Percentiles rank a stretch among this genome's conserved stretches.
Evolutionary conservation across 31 red algal species (phyloP).

Genomic region (Endocladia muricata): DNA sequence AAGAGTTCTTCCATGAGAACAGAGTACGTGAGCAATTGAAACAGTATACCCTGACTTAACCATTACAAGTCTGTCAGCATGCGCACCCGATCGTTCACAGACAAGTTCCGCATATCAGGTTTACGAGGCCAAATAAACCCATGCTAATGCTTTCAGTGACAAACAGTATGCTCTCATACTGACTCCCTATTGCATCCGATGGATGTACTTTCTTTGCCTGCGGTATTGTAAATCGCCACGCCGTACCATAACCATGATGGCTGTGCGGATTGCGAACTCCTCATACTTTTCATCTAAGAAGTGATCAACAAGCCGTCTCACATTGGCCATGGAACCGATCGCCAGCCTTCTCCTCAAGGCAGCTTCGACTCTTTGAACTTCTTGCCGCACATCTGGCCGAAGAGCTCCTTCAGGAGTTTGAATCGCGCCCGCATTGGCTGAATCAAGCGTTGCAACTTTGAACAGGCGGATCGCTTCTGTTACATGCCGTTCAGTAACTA

Average conservation of each 20-base stretch:
- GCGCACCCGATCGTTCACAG: too few relatives aligned
- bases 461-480: conserved; percentile 93
- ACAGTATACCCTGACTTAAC: too few relatives aligned
- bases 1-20: too few relatives aligned
- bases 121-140: too few relatives aligned
- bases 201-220: conserved; percentile 73
- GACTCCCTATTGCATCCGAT: conserved; percentile 81
- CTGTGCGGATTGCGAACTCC: conserved; percentile 63
- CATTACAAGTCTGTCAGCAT: too few relatives aligned
- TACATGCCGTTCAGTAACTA: conserved; percentile 73
- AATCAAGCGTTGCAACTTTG: conserved; percentile 89
- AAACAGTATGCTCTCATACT: too few relatives aligned
- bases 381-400: conserved; percentile 64
- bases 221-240: conserved; percentile 86
- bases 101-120: too few relatives aligned
- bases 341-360: conserved; percentile 73
- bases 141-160: too few relatives aligned
- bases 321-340: conserved; percentile 75
- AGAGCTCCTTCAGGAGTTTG: conserved; percentile 57
- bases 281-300: conserved; percentile 54
- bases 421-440: conserved; percentile 68
- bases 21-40: too few relatives aligned
- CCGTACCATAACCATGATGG: conserved; percentile 79
- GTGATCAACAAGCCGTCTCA: conserved; percentile 74
- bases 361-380: conserved; percentile 78